Base-by-base conservation (phyloP, 805 yeast genomes). In the Candida berthetii region DNA sequence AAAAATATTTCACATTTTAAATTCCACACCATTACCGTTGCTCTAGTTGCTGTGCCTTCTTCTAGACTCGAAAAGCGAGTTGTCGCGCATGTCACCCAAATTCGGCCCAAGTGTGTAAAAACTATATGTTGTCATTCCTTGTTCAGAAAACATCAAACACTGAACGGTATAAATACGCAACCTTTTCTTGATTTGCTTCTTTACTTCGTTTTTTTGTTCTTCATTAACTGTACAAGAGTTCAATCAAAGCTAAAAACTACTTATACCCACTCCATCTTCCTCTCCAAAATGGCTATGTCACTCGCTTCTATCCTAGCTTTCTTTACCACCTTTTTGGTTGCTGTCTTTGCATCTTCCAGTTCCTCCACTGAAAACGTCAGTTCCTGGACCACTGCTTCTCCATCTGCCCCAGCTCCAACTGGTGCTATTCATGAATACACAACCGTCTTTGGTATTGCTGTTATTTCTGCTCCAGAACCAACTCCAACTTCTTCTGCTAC, bases 391-490 rank as follows among this genome's bases (percentile, higher is more conserved):
- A 47, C 52, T 19, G 35, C 49, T 24, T 42, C 53, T 18, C 52
- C 55, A 37, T 46, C 69, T 39, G 57, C 71, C 38, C 62, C 76
- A 47, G 61, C 75, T 35, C 69, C 74, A 46, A 60, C 76, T 11
- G 37, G 32, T 40, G 47, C 53, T 5, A 20, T 41, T 14, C 49
- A 68, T 25, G 68, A 78, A 24, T 48, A 71, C 17, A 53, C 58
- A 43, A 82, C 81, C 32, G 85, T 85, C 42, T 75, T 49, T 25
- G 52, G 48, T 37, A 43, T 68, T 43, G 39, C 69, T 42, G 54
- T 58, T 38, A 34, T 52, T 48, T 48, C 43, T 39, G 35, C 41
- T 22, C 44, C 58, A 16, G 35, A 27, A 27, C 29, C 52, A 31
- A 42, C 47, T 20, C 34, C 45, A 27, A 42, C 45, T 16, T 33